Percentiles rank a stretch among this genome's conserved stretches.
Conservation (phyloP, 2,329 filamentous ascomycete species). For the Apiospora saccharicola region DNA sequence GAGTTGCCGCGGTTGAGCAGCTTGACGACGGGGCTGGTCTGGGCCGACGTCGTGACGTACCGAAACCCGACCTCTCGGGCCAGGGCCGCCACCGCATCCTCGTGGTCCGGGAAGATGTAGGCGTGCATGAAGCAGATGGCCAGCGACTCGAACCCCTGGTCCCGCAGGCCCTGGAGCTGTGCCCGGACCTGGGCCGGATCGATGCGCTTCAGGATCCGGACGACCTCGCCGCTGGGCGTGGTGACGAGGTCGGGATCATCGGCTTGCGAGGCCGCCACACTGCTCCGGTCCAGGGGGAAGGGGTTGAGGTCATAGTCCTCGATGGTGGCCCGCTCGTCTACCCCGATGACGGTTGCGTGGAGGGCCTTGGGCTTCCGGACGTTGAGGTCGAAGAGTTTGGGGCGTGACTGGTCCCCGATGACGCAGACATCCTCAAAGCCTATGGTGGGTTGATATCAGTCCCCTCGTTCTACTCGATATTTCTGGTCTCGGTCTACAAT, state of each 20-base stretch:
- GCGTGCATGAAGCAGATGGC: constrained; percentile 76
- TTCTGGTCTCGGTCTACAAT: not conserved
- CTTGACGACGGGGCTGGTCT: constrained; percentile 77
- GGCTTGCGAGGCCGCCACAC: constrained; percentile 40
- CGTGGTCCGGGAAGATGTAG: constrained; percentile 73
- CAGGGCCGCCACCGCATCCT: constrained; percentile 65
- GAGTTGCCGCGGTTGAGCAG: constrained; percentile 72
- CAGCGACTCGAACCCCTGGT: constrained; percentile 60
- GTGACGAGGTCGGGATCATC: constrained; percentile 60
- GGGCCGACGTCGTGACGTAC: constrained; percentile 71
- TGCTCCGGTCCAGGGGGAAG: constrained; percentile 56
- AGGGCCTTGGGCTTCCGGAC: constrained; percentile 72
- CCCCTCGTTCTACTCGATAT: not conserved
- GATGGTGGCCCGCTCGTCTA: constrained; percentile 75
- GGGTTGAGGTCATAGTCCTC: constrained; percentile 75
- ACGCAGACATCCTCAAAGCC: constrained; percentile 73
- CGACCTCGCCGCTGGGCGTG: constrained; percentile 71
- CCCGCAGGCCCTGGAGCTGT: constrained; percentile 67
- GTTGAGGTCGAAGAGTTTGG: constrained; percentile 75
- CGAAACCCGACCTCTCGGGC: constrained; percentile 70
- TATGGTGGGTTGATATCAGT: constrained; percentile 16
- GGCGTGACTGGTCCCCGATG: constrained; percentile 76
- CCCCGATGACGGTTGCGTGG: constrained; percentile 72
- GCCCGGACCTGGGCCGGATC: constrained; percentile 59
- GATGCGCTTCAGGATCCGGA: constrained; percentile 70